Evolutionary conservation across 2,329 filamentous ascomycete genomes (phyloP).

Genomic region (Xylariaceae sp.): DNA sequence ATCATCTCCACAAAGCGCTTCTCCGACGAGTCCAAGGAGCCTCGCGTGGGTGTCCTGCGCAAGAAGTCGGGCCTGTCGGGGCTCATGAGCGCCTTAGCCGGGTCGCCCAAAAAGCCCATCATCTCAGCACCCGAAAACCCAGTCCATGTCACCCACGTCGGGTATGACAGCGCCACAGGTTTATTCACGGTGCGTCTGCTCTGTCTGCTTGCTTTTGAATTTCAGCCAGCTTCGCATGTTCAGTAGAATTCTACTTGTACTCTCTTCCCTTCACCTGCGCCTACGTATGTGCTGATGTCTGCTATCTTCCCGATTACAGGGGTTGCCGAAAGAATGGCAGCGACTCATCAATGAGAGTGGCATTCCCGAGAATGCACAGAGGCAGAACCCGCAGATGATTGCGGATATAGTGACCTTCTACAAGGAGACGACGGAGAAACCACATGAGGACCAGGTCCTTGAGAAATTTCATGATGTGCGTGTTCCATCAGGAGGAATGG

Average conservation of each 20-base stretch:
- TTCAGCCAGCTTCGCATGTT: neutral
- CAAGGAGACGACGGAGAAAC: slow-evolving; percentile 82
- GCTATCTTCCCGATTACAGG: slow-evolving; percentile 46
- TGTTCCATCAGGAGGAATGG: slow-evolving; percentile 41
- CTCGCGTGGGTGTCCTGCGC: slow-evolving; percentile 54
- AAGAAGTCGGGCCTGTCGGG: slow-evolving; percentile 89
- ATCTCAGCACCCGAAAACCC: slow-evolving; percentile 98
- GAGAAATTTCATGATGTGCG: slow-evolving; percentile 92
- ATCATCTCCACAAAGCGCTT: slow-evolving; percentile 63
- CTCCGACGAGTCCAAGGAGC: slow-evolving; percentile 71
- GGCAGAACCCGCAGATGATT: slow-evolving; percentile 92
- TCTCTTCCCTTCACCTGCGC: too few species aligned
- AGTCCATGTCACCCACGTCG: slow-evolving; percentile 95
- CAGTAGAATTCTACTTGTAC: slow-evolving; percentile 3
- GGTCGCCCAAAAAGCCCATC: slow-evolving; percentile 82
- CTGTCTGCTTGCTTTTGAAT: slow-evolving; percentile 4
- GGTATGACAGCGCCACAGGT: slow-evolving; percentile 92
- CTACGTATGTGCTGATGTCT: slow-evolving; percentile 18
- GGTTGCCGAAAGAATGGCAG: slow-evolving; percentile 97
- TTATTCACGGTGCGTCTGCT: slow-evolving; percentile 78
- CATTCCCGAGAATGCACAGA: slow-evolving; percentile 92
- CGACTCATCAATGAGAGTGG: slow-evolving; percentile 91
- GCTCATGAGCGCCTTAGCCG: slow-evolving; percentile 78
- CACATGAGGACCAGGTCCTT: slow-evolving; percentile 80
- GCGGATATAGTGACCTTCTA: slow-evolving; percentile 96